Evolutionary conservation across 2,329 filamentous ascomycete genomes (phyloP).

Genomic region (Penicillium sp.): DNA sequence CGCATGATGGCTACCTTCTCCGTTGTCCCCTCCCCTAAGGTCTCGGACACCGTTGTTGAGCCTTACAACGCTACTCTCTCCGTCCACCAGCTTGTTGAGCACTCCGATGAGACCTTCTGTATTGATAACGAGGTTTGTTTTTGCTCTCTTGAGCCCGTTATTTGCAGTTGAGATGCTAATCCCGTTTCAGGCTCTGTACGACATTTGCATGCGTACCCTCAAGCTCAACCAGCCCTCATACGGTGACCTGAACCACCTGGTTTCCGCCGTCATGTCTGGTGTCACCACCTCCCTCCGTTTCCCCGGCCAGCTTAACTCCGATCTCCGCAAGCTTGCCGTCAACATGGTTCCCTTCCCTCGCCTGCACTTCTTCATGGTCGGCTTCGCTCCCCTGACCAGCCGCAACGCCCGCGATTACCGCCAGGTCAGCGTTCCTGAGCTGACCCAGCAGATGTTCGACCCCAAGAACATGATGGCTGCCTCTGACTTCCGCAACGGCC

Average conservation of each 20-base stretch:
- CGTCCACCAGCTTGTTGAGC: conserved; percentile 98
- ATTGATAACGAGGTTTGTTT: conserved; percentile 87
- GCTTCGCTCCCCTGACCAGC: conserved; percentile 97
- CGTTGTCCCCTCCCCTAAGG: conserved; percentile 97
- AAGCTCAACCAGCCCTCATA: conserved; percentile 99
- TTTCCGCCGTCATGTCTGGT: conserved; percentile 99
- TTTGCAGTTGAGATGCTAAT: background rate
- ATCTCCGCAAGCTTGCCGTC: conserved; percentile 97
- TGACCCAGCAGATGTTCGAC: conserved; percentile 99
- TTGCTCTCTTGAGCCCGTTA: background rate
- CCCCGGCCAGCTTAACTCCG: conserved; percentile 99
- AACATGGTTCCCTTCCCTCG: conserved; percentile 99
- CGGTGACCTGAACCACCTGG: conserved; percentile 98
- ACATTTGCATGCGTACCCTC: conserved; percentile 99
- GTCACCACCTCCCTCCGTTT: conserved; percentile 98
- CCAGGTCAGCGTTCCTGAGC: conserved; percentile 92
- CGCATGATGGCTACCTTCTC: conserved; percentile 99
- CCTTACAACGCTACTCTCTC: conserved; percentile 99
- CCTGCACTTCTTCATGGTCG: conserved; percentile 99
- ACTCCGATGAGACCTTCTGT: conserved; percentile 99
- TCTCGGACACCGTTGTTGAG: conserved; percentile 99
- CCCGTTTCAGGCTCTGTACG: conserved; percentile 75
- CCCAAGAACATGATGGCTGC: conserved; percentile 99
- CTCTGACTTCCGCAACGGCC: conserved; percentile 98
- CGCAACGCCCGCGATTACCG: conserved; percentile 92